Conservation (phyloP, 805 yeast genomes). For the Sugiyamaella mastotermitis region DNA sequence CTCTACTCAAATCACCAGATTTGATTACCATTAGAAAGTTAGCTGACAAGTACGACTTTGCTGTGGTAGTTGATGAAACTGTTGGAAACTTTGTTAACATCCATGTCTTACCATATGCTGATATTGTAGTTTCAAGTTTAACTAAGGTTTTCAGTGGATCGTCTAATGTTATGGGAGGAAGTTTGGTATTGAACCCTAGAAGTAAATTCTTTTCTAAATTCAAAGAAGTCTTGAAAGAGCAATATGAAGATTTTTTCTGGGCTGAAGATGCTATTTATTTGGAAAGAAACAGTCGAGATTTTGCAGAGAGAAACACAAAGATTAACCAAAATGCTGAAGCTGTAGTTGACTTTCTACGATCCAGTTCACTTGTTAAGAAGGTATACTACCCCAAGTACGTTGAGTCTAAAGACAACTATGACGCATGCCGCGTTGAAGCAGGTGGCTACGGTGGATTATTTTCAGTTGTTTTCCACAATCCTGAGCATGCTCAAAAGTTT, state of each 20-base stretch:
- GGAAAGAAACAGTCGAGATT: slow-evolving; percentile 92
- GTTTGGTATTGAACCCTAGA: slow-evolving; percentile 68
- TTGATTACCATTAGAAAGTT: slow-evolving; percentile 56
- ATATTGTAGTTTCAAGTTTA: slow-evolving; percentile 76
- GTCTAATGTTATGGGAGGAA: slow-evolving; percentile 93
- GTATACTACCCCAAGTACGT: slow-evolving; percentile 66
- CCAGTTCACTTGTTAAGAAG: slow-evolving; percentile 44
- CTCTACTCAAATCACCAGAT: slow-evolving; percentile 82
- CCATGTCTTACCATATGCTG: slow-evolving; percentile 76
- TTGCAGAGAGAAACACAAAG: slow-evolving; percentile 50
- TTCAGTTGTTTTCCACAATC: slow-evolving; percentile 62
- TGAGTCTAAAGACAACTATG: slow-evolving; percentile 58
- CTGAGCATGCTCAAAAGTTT: slow-evolving; percentile 62
- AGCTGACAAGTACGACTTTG: slow-evolving; percentile 65
- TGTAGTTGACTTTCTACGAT: slow-evolving; percentile 27
- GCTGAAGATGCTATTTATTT: slow-evolving; percentile 88
- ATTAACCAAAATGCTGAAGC: slow-evolving; percentile 37
- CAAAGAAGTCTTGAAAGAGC: slow-evolving; percentile 43
- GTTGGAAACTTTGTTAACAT: slow-evolving; percentile 86
- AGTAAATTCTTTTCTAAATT: slow-evolving; percentile 46
- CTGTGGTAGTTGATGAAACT: slow-evolving; percentile 87
- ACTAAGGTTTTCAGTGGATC: slow-evolving; percentile 94
- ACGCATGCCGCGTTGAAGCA: slow-evolving; percentile 50
- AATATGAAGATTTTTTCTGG: slow-evolving; percentile 77
- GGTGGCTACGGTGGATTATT: slow-evolving; percentile 91